These are phyloP conservation scores for Plasmodium vivax DNA, from an alignment of 169 alveolate genomes.

Conservation along the genomic window DNA sequence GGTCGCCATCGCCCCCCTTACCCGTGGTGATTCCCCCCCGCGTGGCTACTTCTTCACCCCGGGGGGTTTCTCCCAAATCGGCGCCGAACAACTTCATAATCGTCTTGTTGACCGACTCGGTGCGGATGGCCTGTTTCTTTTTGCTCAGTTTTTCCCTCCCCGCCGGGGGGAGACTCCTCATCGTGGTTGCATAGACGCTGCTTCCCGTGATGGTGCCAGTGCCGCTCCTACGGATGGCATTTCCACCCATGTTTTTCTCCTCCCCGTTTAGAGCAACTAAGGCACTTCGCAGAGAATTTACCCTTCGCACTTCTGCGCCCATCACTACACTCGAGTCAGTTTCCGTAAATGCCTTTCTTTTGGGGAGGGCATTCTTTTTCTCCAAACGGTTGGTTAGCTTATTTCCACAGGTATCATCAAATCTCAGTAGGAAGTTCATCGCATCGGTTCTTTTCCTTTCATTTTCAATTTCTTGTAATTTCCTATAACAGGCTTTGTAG, in stretches of 20 bases:
- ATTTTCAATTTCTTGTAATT: background rate
- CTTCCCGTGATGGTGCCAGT: background rate
- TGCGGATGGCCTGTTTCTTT: background rate
- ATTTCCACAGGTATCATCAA: background rate
- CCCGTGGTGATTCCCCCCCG: background rate
- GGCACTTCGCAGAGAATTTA: background rate
- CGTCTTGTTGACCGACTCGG: background rate
- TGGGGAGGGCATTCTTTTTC: background rate
- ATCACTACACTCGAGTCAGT: background rate
- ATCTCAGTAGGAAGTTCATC: background rate
- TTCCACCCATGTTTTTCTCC: background rate
- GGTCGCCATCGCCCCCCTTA: background rate
- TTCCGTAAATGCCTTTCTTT: background rate
- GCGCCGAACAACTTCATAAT: background rate
- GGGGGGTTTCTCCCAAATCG: background rate
- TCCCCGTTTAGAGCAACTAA: background rate
- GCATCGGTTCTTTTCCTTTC: background rate
- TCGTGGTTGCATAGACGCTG: background rate
- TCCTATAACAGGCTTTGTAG: constrained; percentile 34
- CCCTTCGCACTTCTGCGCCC: background rate
- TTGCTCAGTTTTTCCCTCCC: background rate
- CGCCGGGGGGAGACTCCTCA: background rate
- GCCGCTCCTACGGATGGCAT: background rate
- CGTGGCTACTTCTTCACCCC: background rate
- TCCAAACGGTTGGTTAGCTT: background rate